Base-by-base conservation (phyloP, 2,329 filamentous ascomycete species). In the Sphaerulina musiva region DNA sequence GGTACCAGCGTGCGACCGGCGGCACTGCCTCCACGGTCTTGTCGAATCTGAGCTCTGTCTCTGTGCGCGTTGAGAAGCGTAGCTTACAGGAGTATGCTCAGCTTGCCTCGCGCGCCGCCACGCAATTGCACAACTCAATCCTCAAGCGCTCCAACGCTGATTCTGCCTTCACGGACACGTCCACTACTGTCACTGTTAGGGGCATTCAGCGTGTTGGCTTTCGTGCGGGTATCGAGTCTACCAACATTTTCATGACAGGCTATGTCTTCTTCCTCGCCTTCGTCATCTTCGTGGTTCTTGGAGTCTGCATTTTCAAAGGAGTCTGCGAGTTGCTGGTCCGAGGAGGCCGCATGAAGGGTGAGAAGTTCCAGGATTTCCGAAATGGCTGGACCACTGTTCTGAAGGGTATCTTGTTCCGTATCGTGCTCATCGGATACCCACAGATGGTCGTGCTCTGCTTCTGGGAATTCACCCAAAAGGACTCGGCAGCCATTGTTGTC, bases 1-100 rank as follows among this genome's bases (percentile, higher is more conserved):
- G 92, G 92, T 97, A 96, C 69, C 91, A 95, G 74, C 87, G 91
- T 58, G 82, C 92, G 2, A 97, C 92, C 2, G 92, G 92, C 50
- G 92, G 92, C 59, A 89, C 81, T 0, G 87, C 92, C 0, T 84
- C 89, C 3, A 87, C 83, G 12, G 78, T 95, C 34, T 81, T 96
- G 44, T 86, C 89, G 59, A 83, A 82, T 26, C 76, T 95, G 48
- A 79, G 78, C 14, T 84, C 80, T 11, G 84, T 85, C 39, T 95
- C 90, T 0, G 87, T 96, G n/a, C 80, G 92, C 65, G 85, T 95
- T 4, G 79, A 90, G 71, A 95, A 83, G 70, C 78, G 82, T 56
- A 77, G 76, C n/a, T 52, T 81, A 9, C 72, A 77, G 2, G 64
- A 68, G 10, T 62, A 70, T 48, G 38, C 76, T 26, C 68, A 72